Evolutionary conservation across 352 stramenopile species (phyloP).

Genomic region (Phytophthora cryptogea): DNA sequence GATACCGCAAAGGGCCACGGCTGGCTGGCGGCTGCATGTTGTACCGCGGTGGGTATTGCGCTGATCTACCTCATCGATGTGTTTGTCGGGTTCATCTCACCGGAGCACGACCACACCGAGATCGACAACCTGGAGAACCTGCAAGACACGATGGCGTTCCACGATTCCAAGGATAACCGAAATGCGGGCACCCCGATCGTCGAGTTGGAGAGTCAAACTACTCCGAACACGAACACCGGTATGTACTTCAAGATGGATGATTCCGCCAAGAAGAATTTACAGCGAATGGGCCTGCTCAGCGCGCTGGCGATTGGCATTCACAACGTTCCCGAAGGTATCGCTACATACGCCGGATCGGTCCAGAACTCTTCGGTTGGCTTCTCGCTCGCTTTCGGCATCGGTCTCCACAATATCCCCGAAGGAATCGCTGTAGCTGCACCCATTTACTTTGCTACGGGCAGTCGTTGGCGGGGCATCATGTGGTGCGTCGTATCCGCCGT

Average conservation of each 20-base stretch:
- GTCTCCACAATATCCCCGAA: slow-evolving; percentile 97
- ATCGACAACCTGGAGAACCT: slow-evolving; percentile 35
- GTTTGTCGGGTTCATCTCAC: slow-evolving; percentile 37
- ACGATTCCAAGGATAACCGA: slow-evolving; percentile 25
- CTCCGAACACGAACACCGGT: slow-evolving; percentile 20
- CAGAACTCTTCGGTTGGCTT: slow-evolving; percentile 87
- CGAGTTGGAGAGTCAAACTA: slow-evolving; percentile 35
- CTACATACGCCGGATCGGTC: slow-evolving; percentile 92
- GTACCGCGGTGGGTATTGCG: slow-evolving; percentile 80
- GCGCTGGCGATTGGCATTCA: slow-evolving; percentile 94
- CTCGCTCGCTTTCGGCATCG: slow-evolving; percentile 92
- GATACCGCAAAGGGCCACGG: slow-evolving; percentile 42
- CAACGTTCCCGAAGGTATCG: slow-evolving; percentile 97
- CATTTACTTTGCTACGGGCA: slow-evolving; percentile 96
- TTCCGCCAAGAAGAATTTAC: slow-evolving; percentile 44
- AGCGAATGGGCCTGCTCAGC: slow-evolving; percentile 90
- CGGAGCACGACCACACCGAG: slow-evolving; percentile 31
- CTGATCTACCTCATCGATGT: slow-evolving; percentile 49
- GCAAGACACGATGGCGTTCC: slow-evolving; percentile 26
- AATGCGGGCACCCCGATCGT: slow-evolving; percentile 4
- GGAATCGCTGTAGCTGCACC: slow-evolving; percentile 94
- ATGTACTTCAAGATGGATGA: slow-evolving; percentile 43
- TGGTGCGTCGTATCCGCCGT: slow-evolving; percentile 90
- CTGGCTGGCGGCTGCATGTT: slow-evolving; percentile 77
- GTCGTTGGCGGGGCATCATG: slow-evolving; percentile 89